Base-by-base conservation (phyloP, 345 rosid species). In the Arabis hirsuta region DNA sequence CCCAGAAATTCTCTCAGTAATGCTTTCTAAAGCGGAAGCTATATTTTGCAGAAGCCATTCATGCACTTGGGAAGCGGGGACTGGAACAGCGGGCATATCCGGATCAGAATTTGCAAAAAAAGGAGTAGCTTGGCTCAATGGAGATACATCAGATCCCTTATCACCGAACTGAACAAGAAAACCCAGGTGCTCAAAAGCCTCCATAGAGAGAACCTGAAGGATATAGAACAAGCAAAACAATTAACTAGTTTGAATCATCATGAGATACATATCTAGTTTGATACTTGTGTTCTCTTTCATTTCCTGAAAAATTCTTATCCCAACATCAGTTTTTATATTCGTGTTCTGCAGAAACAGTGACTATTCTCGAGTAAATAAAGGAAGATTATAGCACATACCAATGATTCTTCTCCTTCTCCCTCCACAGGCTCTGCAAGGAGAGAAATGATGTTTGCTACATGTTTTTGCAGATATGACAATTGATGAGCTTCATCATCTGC, bases 91-190 rank as follows among this genome's bases (percentile, higher is more conserved):
- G 50, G 98, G 99, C 99, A 92, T 96, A 81, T 88, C 98, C 5
- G 99, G 97, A 84, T 96, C 99, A 38, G 99, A 88, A 82, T 96
- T 92, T 55, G 99, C 98, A 31, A 92, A 96, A 85, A 96, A 92
- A 0, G 97, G 97, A 81, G 97, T 83, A 38, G 94, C 89, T 82
- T 92, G 95, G 81, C 90, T 86, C 78, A 96, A 66, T 34, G 95
- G 84, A 78, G 82, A 82, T 70, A 82, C 89, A 84, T 90, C 96
- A 43, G 87, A 77, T 72, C 88, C 96, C 80, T 85, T 96, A 63
- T 90, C 97, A 60, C 97, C 96, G 84, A 96, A 85, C 59, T 92
- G 99, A 81, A 96, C 57, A 67, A 96, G 88, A 81, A 92, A 85
- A 38, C 96, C 97, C 65, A 96, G 91, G 85, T 96, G 99, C 85